A percentile compares a stretch with the other conserved stretches of the same genome.
Evolutionary conservation across 2,329 filamentous ascomycete species (phyloP).

Genomic region (Dactylellina cionopaga): DNA sequence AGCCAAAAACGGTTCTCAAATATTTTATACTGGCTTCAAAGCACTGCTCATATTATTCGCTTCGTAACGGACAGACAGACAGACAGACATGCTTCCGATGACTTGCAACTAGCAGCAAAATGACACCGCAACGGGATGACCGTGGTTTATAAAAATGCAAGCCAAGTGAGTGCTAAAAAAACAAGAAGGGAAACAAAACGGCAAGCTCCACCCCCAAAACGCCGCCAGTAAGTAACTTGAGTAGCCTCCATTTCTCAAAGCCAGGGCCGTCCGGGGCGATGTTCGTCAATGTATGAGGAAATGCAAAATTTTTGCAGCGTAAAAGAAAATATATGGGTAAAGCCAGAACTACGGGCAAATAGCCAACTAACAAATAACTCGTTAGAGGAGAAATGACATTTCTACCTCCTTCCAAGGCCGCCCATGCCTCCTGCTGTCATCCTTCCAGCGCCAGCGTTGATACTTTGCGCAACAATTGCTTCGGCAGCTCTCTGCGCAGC

Average conservation of each 20-base stretch:
- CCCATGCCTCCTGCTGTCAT: constrained; percentile 57
- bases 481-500: constrained; percentile 90
- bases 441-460: constrained; percentile 69
- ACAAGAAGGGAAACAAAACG: constrained; percentile 10
- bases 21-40: too few species aligned
- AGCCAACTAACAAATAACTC: too few species aligned
- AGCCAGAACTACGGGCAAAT: constrained; percentile 6
- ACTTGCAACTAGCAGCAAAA: not conserved
- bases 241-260: constrained; percentile 59
- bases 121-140: not conserved
- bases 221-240: constrained; percentile 55
- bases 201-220: constrained; percentile 54
- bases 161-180: constrained; percentile 16
- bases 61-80: not conserved
- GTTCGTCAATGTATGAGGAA: constrained; percentile 14
- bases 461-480: constrained; percentile 92
- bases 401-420: constrained; percentile 53
- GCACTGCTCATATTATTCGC: too few species aligned
- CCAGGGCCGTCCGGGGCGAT: constrained; percentile 52
- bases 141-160: not conserved
- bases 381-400: too few species aligned
- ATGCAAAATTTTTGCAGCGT: constrained; percentile 52
- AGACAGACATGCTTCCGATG: not conserved
- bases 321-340: constrained; percentile 2
- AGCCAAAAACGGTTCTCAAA: too few species aligned